Percentiles rank a stretch among this genome's conserved stretches.
Conservation (phyloP, 2,329 filamentous ascomycete species). For the Ophiostoma perfectum region DNA sequence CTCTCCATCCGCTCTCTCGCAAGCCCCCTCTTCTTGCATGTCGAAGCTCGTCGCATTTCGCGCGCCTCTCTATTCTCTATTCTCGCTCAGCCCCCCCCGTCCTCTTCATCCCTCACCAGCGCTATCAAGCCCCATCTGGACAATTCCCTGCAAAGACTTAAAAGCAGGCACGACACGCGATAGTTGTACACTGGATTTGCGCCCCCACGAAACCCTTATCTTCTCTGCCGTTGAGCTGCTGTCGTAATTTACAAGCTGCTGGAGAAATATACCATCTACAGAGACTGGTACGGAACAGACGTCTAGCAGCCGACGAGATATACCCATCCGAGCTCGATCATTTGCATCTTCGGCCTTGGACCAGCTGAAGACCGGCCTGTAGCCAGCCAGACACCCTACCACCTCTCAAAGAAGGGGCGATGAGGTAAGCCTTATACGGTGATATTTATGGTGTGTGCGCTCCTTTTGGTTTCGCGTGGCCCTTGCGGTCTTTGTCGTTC, state of each 20-base stretch:
- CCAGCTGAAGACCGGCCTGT: slow-evolving; percentile 3
- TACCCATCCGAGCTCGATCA: not conserved
- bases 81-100: not conserved
- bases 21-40: slow-evolving; percentile 5
- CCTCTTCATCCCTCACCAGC: no score
- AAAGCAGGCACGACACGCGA: no score
- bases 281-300: not conserved
- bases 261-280: not conserved
- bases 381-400: slow-evolving; percentile 2
- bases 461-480: not conserved
- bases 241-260: not conserved
- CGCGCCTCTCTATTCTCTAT: not conserved
- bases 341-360: not conserved
- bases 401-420: slow-evolving; percentile 3
- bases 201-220: no score
- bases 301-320: no score
- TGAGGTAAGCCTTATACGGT: not conserved
- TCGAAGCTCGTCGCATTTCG: slow-evolving; percentile 2
- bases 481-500: not conserved
- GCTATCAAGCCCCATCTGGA: no score
- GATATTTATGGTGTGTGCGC: not conserved
- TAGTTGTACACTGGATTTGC: no score
- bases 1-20: not conserved
- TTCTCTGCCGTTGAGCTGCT: no score
- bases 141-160: no score